These are phyloP conservation scores for Fusarium secorum DNA, from an alignment of 2,329 filamentous ascomycete species.

Conservation along the genomic window DNA sequence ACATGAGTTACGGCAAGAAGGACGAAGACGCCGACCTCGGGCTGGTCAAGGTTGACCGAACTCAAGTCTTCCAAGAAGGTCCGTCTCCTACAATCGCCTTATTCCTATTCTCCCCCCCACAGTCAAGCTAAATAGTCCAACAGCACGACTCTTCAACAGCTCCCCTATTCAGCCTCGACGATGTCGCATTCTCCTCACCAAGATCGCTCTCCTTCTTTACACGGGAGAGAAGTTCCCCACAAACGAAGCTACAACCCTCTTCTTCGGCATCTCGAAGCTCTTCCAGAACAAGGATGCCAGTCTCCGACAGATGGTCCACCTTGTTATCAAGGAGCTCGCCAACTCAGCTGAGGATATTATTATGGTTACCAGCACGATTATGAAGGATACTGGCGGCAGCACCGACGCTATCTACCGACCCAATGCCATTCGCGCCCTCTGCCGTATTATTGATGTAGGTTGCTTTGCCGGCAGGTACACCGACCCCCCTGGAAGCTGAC, in stretches of 20 bases:
- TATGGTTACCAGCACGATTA: conserved; percentile 99
- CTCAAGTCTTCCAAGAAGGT: conserved; percentile 99
- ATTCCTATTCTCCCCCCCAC: conserved; percentile 41
- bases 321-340: conserved; percentile 97
- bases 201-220: conserved; percentile 95
- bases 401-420: conserved; percentile 94
- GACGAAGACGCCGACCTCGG: conserved; percentile 95
- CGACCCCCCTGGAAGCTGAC: conserved; percentile 41
- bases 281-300: conserved; percentile 99
- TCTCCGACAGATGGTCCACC: conserved; percentile 97
- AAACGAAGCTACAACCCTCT: conserved; percentile 96
- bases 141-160: conserved; percentile 96
- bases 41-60: conserved; percentile 96
- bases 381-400: conserved; percentile 98
- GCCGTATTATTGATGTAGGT: conserved; percentile 93
- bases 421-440: conserved; percentile 94
- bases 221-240: conserved; percentile 97
- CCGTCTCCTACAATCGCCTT: conserved; percentile 48
- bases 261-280: conserved; percentile 98
- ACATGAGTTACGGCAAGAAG: conserved; percentile 98
- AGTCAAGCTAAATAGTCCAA: conserved; percentile 48
- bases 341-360: conserved; percentile 97
- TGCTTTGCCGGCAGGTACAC: conserved; percentile 17
- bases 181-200: conserved; percentile 97
- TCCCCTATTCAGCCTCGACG: conserved; percentile 95